Evolutionary conservation across 441 rosid species (phyloP), one percentile per base, ranked within the genome.

Genomic region (Geranium incanum): DNA sequence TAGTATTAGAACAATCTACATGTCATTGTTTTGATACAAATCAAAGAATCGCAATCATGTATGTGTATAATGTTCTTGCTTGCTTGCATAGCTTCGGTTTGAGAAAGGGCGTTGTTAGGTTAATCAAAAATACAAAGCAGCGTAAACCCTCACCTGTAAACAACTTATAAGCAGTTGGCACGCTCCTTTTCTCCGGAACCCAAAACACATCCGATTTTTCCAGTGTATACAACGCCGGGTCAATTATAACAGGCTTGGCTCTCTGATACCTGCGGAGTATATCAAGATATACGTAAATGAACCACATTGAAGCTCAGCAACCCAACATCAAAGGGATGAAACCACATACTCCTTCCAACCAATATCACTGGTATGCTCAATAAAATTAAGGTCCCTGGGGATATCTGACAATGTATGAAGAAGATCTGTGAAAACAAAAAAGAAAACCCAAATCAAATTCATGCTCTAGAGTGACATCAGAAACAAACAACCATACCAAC

Each of bases 261-360:
- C 98, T 88, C 63, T 85, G 93, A 78, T 81, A 84, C 83, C 98
- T 91, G 86, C 82, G 67, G 72, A 33, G 74, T 28, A 43, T 28
- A 37, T 48, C 38, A 57, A 77, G 48, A 64, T 13, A 37, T 33
- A 52, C 67, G 48, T 12, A 38, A 67, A 41, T 33, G 52, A 52
- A 1, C 13, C 38, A 45, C 62, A 60, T 41, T 18, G 71, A 68
- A 36, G 19, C 41, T 67, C 55, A 13, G 70, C 38, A 70, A 55
- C 36, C 45, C 36, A 45, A 48, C 12, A 68, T 67, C 19, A 8
- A 7, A 45, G n/a, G 9, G 9, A 8, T 6, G n/a, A 9, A 45
- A 45, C n/a, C 13, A 77, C 96, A 84, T 86, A 93, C 97, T 88
- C 78, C 79, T 93, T 93, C 98, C 97, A 93, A 15, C 97, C 98